phyloP scores from a whole-genome alignment of 116 monocot genomes.

The Cymodocea nodosa region DNA sequence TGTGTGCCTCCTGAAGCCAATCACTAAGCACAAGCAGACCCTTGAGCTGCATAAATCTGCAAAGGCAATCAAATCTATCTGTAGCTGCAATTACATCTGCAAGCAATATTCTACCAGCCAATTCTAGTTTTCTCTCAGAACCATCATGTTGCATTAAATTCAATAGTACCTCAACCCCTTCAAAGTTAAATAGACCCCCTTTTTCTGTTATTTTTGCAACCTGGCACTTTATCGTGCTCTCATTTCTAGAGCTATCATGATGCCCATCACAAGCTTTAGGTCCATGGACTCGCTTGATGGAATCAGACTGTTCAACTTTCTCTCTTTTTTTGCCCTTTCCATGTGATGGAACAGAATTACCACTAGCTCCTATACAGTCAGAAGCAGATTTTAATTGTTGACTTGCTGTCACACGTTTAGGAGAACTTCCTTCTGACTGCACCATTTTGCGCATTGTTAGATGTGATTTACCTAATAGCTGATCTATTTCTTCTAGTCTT shows the following conservation, averaged over 20 bases:
- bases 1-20: slow-evolving; percentile 67
- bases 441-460: slow-evolving; percentile 96
- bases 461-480: slow-evolving; percentile 60
- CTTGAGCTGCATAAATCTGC: slow-evolving; percentile 67
- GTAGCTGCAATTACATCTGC: slow-evolving; percentile 85
- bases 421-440: slow-evolving; percentile 83
- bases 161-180: slow-evolving; percentile 69
- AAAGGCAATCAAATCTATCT: slow-evolving; percentile 69
- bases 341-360: slow-evolving; percentile 34
- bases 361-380: slow-evolving; percentile 57
- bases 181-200: slow-evolving; percentile 52
- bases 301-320: slow-evolving; percentile 52
- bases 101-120: slow-evolving; percentile 58
- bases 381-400: slow-evolving; percentile 74
- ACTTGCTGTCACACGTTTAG: slow-evolving; percentile 42
- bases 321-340: slow-evolving; percentile 87
- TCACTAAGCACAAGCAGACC: slow-evolving; percentile 52
- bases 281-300: slow-evolving; percentile 44
- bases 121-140: slow-evolving; percentile 62
- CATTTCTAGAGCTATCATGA: slow-evolving; percentile 29
- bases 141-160: slow-evolving; percentile 72
- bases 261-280: slow-evolving; percentile 51
- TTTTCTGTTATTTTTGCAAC: slow-evolving; percentile 82
- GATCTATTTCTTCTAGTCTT: slow-evolving; percentile 78
- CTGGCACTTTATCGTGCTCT: slow-evolving; percentile 49